Evolutionary conservation across 768 basidiomycete genomes (phyloP).

Genomic region (Pisolithus microcarpus): DNA sequence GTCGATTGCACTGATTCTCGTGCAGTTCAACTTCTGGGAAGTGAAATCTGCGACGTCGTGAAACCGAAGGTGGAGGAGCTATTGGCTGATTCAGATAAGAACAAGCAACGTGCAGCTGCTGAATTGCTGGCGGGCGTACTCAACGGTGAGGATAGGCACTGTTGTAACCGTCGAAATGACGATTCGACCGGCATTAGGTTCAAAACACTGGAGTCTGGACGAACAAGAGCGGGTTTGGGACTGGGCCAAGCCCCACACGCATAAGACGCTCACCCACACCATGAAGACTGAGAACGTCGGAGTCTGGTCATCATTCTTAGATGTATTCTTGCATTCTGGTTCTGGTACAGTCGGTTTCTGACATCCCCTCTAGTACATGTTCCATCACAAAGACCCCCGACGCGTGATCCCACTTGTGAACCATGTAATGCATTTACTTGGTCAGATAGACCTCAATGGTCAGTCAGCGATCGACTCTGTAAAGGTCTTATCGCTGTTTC

Average conservation of each 20-base stretch:
- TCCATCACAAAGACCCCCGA: constrained; percentile 76
- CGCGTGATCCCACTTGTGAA: constrained; percentile 75
- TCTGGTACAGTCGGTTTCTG: background rate
- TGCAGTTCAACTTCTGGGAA: constrained; percentile 59
- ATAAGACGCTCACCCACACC: constrained; percentile 57
- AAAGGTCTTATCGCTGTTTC: constrained; percentile 60
- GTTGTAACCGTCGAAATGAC: constrained; percentile 74
- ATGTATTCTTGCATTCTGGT: constrained; percentile 35
- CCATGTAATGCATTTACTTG: constrained; percentile 57
- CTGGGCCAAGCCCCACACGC: constrained; percentile 70
- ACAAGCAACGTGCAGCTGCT: constrained; percentile 78
- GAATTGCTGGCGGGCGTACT: constrained; percentile 68
- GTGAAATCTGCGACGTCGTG: constrained; percentile 32
- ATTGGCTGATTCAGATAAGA: constrained; percentile 62
- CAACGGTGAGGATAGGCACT: constrained; percentile 72
- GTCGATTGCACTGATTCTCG: background rate
- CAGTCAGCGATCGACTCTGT: constrained; percentile 79
- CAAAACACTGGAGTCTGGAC: constrained; percentile 80
- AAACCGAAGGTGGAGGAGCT: constrained; percentile 44
- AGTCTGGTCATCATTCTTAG: constrained; percentile 74
- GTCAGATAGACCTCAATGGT: constrained; percentile 65
- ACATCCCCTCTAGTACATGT: constrained; percentile 50
- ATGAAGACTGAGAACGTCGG: constrained; percentile 77
- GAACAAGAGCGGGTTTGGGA: constrained; percentile 66
- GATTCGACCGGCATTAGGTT: constrained; percentile 42